phyloP scores from a whole-genome alignment of 2,329 filamentous ascomycete species.

The Coleophoma eucalyptorum region DNA sequence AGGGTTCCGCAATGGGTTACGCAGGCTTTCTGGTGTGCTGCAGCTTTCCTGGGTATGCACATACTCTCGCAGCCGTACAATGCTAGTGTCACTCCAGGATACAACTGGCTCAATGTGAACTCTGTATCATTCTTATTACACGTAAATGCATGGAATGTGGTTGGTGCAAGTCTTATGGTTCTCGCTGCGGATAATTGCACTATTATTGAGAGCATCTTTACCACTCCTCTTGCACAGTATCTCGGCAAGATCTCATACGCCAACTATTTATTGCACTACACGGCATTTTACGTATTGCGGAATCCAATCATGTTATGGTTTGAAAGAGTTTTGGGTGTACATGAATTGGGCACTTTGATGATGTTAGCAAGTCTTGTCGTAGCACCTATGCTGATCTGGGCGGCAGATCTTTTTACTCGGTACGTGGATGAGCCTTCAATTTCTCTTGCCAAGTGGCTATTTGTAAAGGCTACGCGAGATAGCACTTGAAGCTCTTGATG shows the following conservation, averaged over 20 bases:
- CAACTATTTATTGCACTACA: constrained; percentile 45
- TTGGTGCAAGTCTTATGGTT: too few relatives aligned
- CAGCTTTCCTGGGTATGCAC: too few relatives aligned
- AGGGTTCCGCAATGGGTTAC: too few relatives aligned
- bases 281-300: neutral
- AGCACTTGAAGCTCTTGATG: too few relatives aligned
- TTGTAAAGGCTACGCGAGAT: neutral
- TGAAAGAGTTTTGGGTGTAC: neutral
- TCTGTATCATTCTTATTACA: too few relatives aligned
- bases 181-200: neutral
- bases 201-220: constrained; percentile 34
- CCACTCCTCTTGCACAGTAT: constrained; percentile 43
- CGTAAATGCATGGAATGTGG: too few relatives aligned
- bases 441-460: neutral
- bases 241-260: constrained; percentile 50
- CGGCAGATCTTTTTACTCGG: neutral
- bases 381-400: neutral
- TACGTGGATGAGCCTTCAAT: neutral
- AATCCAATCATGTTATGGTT: neutral
- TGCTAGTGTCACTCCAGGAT: too few relatives aligned
- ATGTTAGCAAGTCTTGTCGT: neutral
- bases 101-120: too few relatives aligned
- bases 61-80: too few relatives aligned
- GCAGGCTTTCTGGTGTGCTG: too few relatives aligned
- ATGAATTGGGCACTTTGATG: neutral